phyloP scores from a whole-genome alignment of 805 yeast genomes.

The Pichia ethanolica region DNA sequence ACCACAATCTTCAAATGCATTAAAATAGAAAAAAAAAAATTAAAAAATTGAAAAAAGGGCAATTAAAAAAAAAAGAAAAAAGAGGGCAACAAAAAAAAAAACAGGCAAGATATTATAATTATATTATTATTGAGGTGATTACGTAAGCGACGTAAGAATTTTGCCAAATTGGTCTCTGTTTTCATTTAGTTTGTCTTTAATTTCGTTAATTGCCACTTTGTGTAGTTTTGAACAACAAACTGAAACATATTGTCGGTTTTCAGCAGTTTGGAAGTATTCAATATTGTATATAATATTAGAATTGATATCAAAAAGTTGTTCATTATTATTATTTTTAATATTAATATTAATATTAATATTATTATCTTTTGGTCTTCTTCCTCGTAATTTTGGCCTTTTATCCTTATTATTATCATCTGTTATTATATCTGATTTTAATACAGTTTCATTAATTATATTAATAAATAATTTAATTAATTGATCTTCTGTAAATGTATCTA shows the following conservation, averaged over 20 bases:
- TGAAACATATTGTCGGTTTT: background rate
- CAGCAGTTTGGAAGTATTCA: background rate
- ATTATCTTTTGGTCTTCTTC: background rate
- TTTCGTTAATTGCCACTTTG: background rate
- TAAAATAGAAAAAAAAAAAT: too few relatives aligned
- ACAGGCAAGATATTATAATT: too few relatives aligned
- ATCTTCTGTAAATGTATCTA: background rate
- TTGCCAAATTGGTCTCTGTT: slow-evolving; percentile 2
- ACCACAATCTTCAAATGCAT: background rate
- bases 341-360: too few relatives aligned
- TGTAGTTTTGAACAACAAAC: background rate
- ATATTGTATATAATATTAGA: background rate
- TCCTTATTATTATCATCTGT: background rate
- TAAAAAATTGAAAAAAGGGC: too few relatives aligned
- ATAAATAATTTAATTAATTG: background rate
- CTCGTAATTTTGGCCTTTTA: background rate
- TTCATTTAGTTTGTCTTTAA: slow-evolving; percentile 2
- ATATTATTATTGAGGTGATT: too few relatives aligned
- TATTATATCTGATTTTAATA: background rate
- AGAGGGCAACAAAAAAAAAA: too few relatives aligned
- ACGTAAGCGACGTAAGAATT: background rate
- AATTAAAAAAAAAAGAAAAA: too few relatives aligned
- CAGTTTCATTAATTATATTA: background rate
- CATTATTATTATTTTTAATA: background rate
- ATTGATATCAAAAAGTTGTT: background rate